Conservation (phyloP, 345 rosid genomes). For the Populus euphratica region DNA sequence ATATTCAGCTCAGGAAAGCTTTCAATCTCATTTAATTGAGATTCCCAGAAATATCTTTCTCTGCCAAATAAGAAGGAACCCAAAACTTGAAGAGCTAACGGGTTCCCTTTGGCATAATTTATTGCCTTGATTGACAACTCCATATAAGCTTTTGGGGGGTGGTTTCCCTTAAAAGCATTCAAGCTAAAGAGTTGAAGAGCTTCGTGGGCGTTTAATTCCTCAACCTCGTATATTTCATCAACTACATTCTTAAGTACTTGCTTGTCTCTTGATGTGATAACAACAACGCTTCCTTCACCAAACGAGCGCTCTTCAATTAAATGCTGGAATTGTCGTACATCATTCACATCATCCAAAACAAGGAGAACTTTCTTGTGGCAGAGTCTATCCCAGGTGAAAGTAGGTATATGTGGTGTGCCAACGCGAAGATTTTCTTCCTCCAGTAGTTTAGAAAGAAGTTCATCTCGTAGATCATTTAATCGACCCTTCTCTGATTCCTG, state of each 20-base stretch:
- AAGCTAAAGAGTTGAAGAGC: slow-evolving; percentile 1
- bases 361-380: neutral
- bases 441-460: neutral
- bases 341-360: slow-evolving; percentile 7
- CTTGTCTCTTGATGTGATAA: neutral
- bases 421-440: neutral
- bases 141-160: neutral
- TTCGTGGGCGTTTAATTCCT: neutral
- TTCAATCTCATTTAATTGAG: neutral
- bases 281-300: neutral
- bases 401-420: neutral
- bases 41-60: too few species aligned
- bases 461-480: neutral
- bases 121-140: neutral
- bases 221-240: neutral
- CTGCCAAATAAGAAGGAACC: neutral
- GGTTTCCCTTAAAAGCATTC: slow-evolving; percentile 8
- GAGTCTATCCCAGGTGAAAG: neutral
- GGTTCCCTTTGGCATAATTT: slow-evolving; percentile 6
- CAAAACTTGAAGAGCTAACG: slow-evolving; percentile 16
- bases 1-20: neutral
- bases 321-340: neutral
- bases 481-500: neutral
- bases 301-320: neutral
- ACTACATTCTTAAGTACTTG: neutral